Percentiles rank a stretch among this genome's conserved stretches.
Evolutionary conservation across 768 basidiomycete genomes (phyloP).

Genomic region (Russula brevipes): DNA sequence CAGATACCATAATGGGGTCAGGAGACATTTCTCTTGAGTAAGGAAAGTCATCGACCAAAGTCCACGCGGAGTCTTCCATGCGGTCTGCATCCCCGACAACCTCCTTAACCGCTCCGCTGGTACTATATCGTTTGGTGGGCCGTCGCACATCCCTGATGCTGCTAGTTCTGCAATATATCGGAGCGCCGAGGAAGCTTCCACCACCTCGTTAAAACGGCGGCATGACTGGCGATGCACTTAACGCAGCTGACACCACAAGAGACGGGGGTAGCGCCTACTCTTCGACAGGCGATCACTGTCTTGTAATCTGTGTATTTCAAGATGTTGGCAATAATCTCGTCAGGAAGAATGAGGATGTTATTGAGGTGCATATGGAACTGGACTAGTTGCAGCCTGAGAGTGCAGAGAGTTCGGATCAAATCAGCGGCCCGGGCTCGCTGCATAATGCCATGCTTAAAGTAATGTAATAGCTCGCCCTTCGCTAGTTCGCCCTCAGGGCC

Average conservation of each 20-base stretch:
- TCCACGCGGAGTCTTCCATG: constrained; percentile 6
- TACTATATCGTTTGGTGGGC: background rate
- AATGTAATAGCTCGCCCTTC: too few relatives aligned
- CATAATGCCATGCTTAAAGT: too few relatives aligned
- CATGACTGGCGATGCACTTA: background rate
- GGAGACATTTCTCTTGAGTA: background rate
- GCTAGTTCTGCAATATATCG: constrained; percentile 1
- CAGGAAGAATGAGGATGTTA: background rate
- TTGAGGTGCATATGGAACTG: too few relatives aligned
- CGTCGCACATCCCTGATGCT: constrained; percentile 6
- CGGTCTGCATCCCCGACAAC: background rate
- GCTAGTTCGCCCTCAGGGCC: too few relatives aligned
- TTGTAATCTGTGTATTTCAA: constrained; percentile 7
- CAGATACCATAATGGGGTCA: background rate
- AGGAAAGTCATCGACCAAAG: background rate
- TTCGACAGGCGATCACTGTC: constrained; percentile 6
- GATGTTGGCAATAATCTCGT: constrained; percentile 3
- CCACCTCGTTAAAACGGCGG: constrained; percentile 2
- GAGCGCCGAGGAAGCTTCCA: background rate
- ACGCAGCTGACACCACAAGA: background rate
- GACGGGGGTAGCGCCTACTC: background rate
- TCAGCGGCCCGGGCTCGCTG: too few relatives aligned
- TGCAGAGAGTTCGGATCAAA: too few relatives aligned
- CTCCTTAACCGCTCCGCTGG: background rate
- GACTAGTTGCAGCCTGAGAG: too few relatives aligned